A percentile compares a stretch with the other conserved stretches of the same genome.
Evolutionary conservation across 1,139 yeast species (phyloP).

Genomic region (Magnusiomyces suaveolens): DNA sequence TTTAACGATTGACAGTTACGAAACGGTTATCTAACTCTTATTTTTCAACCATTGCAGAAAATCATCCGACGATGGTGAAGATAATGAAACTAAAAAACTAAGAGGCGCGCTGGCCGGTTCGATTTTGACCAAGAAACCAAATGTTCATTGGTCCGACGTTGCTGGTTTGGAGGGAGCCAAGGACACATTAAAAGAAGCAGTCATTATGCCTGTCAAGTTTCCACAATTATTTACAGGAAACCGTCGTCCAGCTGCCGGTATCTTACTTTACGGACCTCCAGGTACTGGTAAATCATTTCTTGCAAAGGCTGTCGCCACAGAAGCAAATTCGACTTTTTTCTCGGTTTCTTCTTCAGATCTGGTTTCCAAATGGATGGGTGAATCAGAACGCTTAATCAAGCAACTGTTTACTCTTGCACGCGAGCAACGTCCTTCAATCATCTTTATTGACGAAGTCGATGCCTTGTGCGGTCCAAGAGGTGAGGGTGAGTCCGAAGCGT

Average conservation of each 20-base stretch:
- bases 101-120: conserved; percentile 91
- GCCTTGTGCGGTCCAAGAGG: conserved; percentile 98
- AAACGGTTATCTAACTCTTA: not conserved
- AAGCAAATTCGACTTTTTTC: conserved; percentile 92
- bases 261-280: conserved; percentile 91
- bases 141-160: conserved; percentile 89
- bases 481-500: conserved; percentile 95
- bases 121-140: conserved; percentile 83
- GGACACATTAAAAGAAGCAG: conserved; percentile 95
- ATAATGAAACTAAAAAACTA: conserved; percentile 75
- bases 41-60: conserved; percentile 1
- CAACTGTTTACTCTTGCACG: conserved; percentile 93
- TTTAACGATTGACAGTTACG: not conserved
- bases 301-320: conserved; percentile 98
- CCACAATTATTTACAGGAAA: conserved; percentile 93
- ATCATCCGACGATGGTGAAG: conserved; percentile 50
- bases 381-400: conserved; percentile 86
- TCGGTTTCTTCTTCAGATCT: conserved; percentile 90
- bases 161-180: conserved; percentile 95
- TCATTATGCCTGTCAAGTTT: conserved; percentile 84
- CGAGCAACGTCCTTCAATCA: conserved; percentile 88
- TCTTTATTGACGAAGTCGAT: conserved; percentile 95
- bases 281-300: conserved; percentile 97
- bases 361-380: conserved; percentile 99
- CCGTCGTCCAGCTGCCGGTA: conserved; percentile 88